Percentiles rank a stretch among this genome's conserved stretches.
Evolutionary conservation across 345 rosid species (phyloP).

Genomic region (Ceriops tagal): DNA sequence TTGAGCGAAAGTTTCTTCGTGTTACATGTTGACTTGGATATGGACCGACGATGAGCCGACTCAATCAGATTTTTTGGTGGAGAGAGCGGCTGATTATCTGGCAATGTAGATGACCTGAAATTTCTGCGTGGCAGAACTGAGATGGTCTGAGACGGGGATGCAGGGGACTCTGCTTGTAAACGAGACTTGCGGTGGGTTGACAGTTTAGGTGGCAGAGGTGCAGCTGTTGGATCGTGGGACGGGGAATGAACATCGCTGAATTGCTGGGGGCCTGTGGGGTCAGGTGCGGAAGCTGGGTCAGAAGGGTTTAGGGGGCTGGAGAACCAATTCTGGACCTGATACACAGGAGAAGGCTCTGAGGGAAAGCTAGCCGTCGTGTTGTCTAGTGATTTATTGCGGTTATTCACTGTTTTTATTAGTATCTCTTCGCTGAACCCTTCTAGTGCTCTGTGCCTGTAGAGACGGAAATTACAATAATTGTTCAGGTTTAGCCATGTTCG

Average conservation of each 20-base stretch:
- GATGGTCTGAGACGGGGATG: slow-evolving; percentile 22
- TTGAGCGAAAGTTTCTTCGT: slow-evolving; percentile 32
- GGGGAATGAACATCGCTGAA: slow-evolving; percentile 5
- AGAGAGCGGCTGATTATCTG: slow-evolving; percentile 32
- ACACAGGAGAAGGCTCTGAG: slow-evolving; percentile 30
- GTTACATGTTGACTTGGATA: slow-evolving; percentile 39
- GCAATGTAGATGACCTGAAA: slow-evolving; percentile 28
- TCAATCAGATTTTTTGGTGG: slow-evolving; percentile 41
- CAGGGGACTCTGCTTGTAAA: slow-evolving; percentile 34
- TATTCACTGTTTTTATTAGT: slow-evolving; percentile 39
- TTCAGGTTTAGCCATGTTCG: neutral
- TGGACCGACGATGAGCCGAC: slow-evolving; percentile 38
- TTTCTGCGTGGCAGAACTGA: slow-evolving; percentile 32
- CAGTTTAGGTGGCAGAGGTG: slow-evolving; percentile 40
- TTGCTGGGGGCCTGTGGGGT: slow-evolving; percentile 9
- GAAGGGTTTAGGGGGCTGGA: slow-evolving; percentile 39
- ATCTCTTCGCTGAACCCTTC: slow-evolving; percentile 59
- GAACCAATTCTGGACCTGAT: slow-evolving; percentile 44
- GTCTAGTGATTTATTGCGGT: slow-evolving; percentile 38
- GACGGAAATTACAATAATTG: neutral
- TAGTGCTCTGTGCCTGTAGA: slow-evolving; percentile 40
- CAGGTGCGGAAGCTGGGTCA: slow-evolving; percentile 6
- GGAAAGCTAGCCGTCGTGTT: slow-evolving; percentile 10
- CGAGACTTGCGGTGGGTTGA: slow-evolving; percentile 43
- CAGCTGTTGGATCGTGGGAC: slow-evolving; percentile 15